Evolutionary conservation across 345 rosid species (phyloP), one percentile per base, ranked within the genome.

Genomic region (Linum trigynum): DNA sequence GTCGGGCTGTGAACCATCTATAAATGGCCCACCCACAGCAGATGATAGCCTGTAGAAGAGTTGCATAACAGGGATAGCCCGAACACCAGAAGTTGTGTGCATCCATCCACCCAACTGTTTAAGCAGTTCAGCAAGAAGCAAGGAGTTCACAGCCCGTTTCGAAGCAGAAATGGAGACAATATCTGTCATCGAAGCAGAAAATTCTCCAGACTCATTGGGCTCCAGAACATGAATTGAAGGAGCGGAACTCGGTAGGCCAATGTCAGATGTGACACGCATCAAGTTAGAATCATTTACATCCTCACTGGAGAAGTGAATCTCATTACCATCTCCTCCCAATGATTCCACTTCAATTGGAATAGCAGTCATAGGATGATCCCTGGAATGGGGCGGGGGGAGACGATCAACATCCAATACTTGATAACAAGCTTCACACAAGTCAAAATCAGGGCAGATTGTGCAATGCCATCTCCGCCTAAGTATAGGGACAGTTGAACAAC

Each of bases 381-480:
- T 83, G 67, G 96, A 84, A 79, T 94, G 99, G 16, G 97, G 97
- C 32, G 88, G 82, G 48, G 96, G 95, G 71, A 90, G 95, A 70
- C 84, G 80, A 72, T 85, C 95, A 50, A 89, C 85, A 77, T 83
- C 92, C 78, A 85, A 72, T 74, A 80, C 89, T 81, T 86, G 95
- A 85, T 94, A 84, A 72, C 99, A 94, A 62, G 89, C 85, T 84
- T 90, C 99, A 68, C 99, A 94, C 48, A 94, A 77, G 77, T 94
- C 99, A 81, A 94, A 94, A 83, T 94, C 99, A 48, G 97, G 92
- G 76, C 99, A 94, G 60, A 90, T 67, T 38, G 99, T 94, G 74
- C 99, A 94, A 75, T 94, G 99, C 99, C 99, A 94, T 78, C 99
- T 88, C 68, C 90, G 80, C 78, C 97, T 79, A 55, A 86, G 81